These are phyloP conservation scores for Brassica rapa DNA, from an alignment of 345 rosid species.

Conservation along the genomic window DNA sequence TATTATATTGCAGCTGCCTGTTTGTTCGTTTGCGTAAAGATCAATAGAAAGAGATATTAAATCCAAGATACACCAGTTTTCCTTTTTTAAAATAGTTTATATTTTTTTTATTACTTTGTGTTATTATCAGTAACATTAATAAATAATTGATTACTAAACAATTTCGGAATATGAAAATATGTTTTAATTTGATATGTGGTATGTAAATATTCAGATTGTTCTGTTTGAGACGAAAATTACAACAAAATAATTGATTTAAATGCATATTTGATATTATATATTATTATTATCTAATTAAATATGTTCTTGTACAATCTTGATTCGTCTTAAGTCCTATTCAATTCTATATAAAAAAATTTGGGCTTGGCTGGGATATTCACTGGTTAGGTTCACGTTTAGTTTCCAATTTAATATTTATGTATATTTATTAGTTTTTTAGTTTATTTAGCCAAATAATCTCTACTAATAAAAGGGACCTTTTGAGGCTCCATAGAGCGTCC, in stretches of 20 bases:
- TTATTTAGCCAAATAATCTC: no score
- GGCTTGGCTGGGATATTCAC: no score
- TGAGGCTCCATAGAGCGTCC: no score
- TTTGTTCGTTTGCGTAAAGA: background rate
- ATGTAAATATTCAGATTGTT: background rate
- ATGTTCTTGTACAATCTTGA: background rate
- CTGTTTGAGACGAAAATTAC: background rate
- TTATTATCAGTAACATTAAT: background rate
- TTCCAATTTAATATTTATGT: background rate
- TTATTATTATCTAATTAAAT: no score
- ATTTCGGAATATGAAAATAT: background rate
- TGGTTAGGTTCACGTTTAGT: no score
- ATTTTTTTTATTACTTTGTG: no score
- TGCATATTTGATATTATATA: background rate
- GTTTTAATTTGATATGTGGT: background rate
- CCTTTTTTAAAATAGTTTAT: background rate
- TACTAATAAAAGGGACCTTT: no score
- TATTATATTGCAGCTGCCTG: background rate
- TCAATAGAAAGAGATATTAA: background rate
- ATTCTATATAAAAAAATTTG: no score
- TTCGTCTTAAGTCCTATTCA: background rate
- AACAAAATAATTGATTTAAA: no score
- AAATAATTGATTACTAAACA: background rate
- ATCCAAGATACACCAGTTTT: background rate
- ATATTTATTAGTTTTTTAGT: no score